Evolutionary conservation across 306 rosid genomes (phyloP).

Genomic region (Fragaria vesca): DNA sequence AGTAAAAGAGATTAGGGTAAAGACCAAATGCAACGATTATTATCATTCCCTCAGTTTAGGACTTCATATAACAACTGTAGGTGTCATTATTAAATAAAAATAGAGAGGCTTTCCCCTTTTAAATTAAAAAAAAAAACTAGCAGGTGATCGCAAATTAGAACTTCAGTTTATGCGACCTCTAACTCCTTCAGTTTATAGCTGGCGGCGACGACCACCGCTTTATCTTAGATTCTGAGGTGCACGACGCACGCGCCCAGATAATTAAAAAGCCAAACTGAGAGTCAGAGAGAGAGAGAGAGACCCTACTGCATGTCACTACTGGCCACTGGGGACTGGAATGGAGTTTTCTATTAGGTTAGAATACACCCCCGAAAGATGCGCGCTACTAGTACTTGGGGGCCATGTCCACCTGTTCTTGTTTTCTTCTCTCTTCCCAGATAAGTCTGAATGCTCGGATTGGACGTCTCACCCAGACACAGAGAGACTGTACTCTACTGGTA

Average conservation of each 20-base stretch:
- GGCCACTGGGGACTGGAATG: no score
- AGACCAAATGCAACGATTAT: background rate
- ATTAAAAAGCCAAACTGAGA: background rate
- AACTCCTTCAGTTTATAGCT: conserved; percentile 2
- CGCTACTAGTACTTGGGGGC: conserved; percentile 34
- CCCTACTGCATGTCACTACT: background rate
- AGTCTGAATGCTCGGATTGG: background rate
- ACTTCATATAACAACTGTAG: no score
- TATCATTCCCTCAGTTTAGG: background rate
- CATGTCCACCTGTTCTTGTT: background rate
- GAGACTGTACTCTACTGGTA: background rate
- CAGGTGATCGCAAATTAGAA: no score
- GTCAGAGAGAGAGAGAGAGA: background rate
- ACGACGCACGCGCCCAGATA: conserved; percentile 16
- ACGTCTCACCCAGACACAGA: background rate
- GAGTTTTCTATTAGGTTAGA: conserved; percentile 4
- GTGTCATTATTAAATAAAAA: no score
- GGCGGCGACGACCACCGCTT: conserved; percentile 29
- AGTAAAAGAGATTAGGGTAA: background rate
- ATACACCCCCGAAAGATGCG: conserved; percentile 64
- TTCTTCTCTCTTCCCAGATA: background rate
- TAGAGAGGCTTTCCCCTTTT: no score
- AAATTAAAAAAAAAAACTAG: no score
- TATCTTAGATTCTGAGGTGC: background rate
- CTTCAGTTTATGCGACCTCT: background rate